These are phyloP conservation scores for Amanita rubescens DNA, from an alignment of 768 basidiomycete species.

Conservation along the genomic window DNA sequence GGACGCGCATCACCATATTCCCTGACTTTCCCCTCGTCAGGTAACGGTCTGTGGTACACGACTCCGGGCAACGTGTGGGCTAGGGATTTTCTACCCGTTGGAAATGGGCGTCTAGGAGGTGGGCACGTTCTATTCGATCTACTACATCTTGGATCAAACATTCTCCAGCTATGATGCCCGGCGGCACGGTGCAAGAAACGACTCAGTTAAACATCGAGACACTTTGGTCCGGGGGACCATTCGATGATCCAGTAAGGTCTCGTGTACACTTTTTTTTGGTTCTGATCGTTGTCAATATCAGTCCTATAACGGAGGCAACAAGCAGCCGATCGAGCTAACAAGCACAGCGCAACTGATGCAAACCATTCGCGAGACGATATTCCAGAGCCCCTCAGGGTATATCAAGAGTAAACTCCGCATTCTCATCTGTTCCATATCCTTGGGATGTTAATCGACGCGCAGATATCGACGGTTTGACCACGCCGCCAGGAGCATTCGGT, in stretches of 20 bases:
- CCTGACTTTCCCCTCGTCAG: slow-evolving; percentile 54
- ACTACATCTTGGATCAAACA: background rate
- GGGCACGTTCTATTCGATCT: slow-evolving; percentile 11
- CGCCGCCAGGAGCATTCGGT: slow-evolving; percentile 59
- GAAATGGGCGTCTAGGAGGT: slow-evolving; percentile 70
- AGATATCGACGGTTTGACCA: slow-evolving; percentile 46
- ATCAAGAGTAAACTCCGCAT: slow-evolving; percentile 38
- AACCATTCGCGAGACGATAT: slow-evolving; percentile 47
- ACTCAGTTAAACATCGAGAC: slow-evolving; percentile 71
- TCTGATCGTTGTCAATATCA: slow-evolving; percentile 12
- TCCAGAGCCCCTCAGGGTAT: slow-evolving; percentile 49
- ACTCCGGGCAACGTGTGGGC: slow-evolving; percentile 48
- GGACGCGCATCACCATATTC: slow-evolving; percentile 22
- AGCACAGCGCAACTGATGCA: slow-evolving; percentile 44
- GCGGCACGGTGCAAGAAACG: slow-evolving; percentile 50
- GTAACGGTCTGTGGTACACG: slow-evolving; percentile 73
- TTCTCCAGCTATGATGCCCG: slow-evolving; percentile 52
- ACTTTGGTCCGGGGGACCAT: slow-evolving; percentile 71
- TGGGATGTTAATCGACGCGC: slow-evolving; percentile 5
- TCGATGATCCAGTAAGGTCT: slow-evolving; percentile 47
- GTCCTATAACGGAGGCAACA: slow-evolving; percentile 71
- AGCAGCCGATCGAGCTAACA: slow-evolving; percentile 33
- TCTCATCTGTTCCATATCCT: background rate
- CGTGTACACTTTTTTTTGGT: background rate
- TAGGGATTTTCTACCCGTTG: slow-evolving; percentile 57